phyloP scores from a whole-genome alignment of 176 grass and related monocot species.

The sorghum (Sorghum bicolor) region DNA sequence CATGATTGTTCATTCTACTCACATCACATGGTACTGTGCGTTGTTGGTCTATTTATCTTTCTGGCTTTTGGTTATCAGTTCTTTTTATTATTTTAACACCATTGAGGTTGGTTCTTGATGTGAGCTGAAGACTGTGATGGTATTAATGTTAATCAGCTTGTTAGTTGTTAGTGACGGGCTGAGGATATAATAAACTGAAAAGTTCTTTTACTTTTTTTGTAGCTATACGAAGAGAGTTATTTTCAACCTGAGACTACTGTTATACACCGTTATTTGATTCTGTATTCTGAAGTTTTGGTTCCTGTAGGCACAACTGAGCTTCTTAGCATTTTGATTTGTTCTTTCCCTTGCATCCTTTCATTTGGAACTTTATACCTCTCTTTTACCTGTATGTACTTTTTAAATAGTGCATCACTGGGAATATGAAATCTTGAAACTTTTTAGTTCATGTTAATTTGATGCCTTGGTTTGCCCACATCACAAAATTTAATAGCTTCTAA shows the following conservation, averaged over 20 bases:
- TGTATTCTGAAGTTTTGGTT: not conserved
- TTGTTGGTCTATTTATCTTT: not conserved
- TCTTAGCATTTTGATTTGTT: not conserved
- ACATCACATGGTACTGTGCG: not conserved
- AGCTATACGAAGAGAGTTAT: not conserved
- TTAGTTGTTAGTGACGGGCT: not conserved
- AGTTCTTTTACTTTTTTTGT: not conserved
- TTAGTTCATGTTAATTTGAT: not conserved
- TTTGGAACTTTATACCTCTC: not conserved
- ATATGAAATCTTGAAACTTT: not conserved
- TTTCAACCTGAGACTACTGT: not conserved
- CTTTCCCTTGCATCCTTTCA: not conserved
- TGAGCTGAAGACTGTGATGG: not conserved
- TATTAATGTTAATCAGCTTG: not conserved
- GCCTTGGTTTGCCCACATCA: not conserved
- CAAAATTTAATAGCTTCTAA: not conserved
- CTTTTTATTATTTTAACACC: not conserved
- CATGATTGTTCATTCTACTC: not conserved
- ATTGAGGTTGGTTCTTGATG: not conserved
- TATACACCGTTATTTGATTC: not conserved
- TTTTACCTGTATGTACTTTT: not conserved
- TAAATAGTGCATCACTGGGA: not conserved
- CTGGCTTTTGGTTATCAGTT: not conserved
- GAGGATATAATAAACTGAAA: not conserved
- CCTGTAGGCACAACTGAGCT: not conserved